Conservation (phyloP, 805 yeast genomes). For the Candida endomychidarum region DNA sequence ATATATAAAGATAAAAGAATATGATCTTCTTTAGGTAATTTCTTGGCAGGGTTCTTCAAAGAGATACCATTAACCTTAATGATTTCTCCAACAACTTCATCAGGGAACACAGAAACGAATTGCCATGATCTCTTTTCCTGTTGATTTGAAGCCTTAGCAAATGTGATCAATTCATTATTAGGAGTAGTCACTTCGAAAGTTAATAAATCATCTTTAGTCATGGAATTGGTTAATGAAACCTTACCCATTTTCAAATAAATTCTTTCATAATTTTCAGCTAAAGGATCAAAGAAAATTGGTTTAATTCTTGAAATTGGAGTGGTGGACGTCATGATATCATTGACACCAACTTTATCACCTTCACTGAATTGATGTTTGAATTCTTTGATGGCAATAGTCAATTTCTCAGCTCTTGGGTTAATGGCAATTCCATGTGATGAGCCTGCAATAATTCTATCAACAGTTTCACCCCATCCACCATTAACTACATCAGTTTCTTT, state of each 20-base stretch:
- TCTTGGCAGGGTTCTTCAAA: slow-evolving; percentile 31
- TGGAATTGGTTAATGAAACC: slow-evolving; percentile 31
- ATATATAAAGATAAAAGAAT: slow-evolving; percentile 56
- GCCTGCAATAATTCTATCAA: slow-evolving; percentile 75
- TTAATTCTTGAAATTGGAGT: slow-evolving; percentile 64
- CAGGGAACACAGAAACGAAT: slow-evolving; percentile 69
- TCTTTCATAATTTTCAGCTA: slow-evolving; percentile 59
- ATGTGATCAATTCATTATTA: slow-evolving; percentile 48
- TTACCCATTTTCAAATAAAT: slow-evolving; percentile 60
- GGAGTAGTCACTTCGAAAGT: slow-evolving; percentile 56
- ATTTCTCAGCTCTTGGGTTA: slow-evolving; percentile 74
- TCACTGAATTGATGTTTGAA: slow-evolving; percentile 48
- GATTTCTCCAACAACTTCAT: slow-evolving; percentile 71
- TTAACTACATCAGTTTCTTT: slow-evolving; percentile 20
- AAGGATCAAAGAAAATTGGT: slow-evolving; percentile 63
- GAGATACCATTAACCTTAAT: slow-evolving; percentile 63
- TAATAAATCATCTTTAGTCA: slow-evolving; percentile 41
- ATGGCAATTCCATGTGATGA: slow-evolving; percentile 75
- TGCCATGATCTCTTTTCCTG: slow-evolving; percentile 55
- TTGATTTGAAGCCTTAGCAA: slow-evolving; percentile 71
- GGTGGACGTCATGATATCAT: slow-evolving; percentile 32
- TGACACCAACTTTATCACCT: neutral
- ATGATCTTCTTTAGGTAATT: slow-evolving; percentile 48
- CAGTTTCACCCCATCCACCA: slow-evolving; percentile 87
- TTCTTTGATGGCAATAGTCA: slow-evolving; percentile 72